These are phyloP conservation scores for Fistulinella prunicolor DNA, from an alignment of 768 basidiomycete genomes.

Conservation along the genomic window DNA sequence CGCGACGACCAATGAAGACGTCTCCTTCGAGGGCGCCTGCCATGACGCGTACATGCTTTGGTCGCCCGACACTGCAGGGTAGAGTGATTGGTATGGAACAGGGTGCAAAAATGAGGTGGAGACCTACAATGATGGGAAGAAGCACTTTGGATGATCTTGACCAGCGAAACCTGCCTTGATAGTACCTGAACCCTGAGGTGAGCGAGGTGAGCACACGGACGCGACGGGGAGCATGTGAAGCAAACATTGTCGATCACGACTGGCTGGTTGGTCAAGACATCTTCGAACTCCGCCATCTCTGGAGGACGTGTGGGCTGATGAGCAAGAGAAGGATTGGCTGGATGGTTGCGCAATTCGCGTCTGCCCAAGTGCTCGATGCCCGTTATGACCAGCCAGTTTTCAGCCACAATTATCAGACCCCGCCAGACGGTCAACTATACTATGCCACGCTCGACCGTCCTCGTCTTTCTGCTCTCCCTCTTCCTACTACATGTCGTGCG, in stretches of 20 bases:
- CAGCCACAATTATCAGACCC: not conserved
- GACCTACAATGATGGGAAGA: slow-evolving; percentile 97
- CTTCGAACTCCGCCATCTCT: slow-evolving; percentile 83
- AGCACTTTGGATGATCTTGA: slow-evolving; percentile 98
- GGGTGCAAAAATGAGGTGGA: slow-evolving; percentile 30
- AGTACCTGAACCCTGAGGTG: slow-evolving; percentile 87
- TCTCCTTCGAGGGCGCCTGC: slow-evolving; percentile 96
- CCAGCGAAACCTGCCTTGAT: slow-evolving; percentile 99
- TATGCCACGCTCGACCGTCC: slow-evolving; percentile 19
- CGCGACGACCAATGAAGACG: slow-evolving; percentile 91
- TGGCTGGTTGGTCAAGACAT: slow-evolving; percentile 96
- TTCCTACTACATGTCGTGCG: slow-evolving; percentile 24
- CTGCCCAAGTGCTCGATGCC: no score
- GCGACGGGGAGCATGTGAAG: slow-evolving; percentile 18
- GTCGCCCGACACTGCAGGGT: slow-evolving; percentile 77
- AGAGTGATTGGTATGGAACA: slow-evolving; percentile 19
- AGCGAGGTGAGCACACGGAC: slow-evolving; percentile 24
- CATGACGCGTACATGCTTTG: slow-evolving; percentile 98
- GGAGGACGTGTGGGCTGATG: slow-evolving; percentile 3
- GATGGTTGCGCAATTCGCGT: no score
- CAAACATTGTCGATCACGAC: slow-evolving; percentile 98
- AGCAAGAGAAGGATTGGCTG: no score
- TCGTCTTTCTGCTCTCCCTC: slow-evolving; percentile 18
- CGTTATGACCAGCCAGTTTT: slow-evolving; percentile 5
- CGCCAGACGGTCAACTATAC: slow-evolving; percentile 1